phyloP scores from a whole-genome alignment of 1,284 basidiomycete species.

The Sporisorium sorghi region DNA sequence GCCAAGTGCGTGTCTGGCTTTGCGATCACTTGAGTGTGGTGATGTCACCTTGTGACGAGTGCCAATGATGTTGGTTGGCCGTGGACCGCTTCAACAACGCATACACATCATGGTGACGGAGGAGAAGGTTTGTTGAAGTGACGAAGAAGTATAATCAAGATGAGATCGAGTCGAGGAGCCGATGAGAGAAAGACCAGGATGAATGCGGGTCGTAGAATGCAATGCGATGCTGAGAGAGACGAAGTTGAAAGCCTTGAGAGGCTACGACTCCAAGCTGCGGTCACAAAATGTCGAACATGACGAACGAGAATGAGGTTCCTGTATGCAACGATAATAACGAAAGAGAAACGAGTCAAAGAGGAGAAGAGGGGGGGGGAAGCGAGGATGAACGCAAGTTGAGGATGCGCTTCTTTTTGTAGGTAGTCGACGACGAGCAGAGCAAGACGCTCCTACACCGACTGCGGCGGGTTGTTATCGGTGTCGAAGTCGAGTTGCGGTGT shows the following conservation, averaged over 20 bases:
- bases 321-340: slow-evolving; percentile 7
- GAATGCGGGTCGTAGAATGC: slow-evolving; percentile 11
- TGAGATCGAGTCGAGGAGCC: background rate
- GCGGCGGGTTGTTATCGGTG: background rate
- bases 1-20: background rate
- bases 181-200: background rate
- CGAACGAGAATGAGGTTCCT: slow-evolving; percentile 2
- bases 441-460: background rate
- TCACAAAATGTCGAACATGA: slow-evolving; percentile 36
- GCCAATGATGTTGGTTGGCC: background rate
- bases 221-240: background rate
- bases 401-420: too few species aligned
- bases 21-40: too few species aligned
- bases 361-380: background rate
- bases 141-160: background rate
- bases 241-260: slow-evolving; percentile 17
- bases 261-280: slow-evolving; percentile 21
- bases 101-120: background rate
- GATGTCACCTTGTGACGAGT: background rate
- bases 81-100: slow-evolving; percentile 3
- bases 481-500: background rate
- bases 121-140: background rate
- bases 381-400: background rate
- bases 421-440: slow-evolving; percentile 6
- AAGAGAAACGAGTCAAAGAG: background rate